A percentile compares a stretch with the other conserved stretches of the same genome.
These are phyloP conservation scores for Aspergillus sp. DNA, from an alignment of 2,329 filamentous ascomycete species.

Conservation along the genomic window DNA sequence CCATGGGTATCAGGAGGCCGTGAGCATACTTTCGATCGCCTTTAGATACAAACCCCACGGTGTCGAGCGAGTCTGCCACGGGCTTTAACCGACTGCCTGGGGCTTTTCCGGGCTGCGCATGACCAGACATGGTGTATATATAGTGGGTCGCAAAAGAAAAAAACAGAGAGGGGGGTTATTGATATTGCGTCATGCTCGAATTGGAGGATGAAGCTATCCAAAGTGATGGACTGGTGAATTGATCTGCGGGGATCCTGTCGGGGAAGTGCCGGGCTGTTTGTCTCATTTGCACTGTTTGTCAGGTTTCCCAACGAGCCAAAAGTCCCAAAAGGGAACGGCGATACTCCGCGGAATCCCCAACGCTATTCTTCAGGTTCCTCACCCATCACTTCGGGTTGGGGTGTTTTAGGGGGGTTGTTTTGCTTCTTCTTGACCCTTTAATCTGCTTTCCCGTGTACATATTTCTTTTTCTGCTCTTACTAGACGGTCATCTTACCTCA, in stretches of 20 bases:
- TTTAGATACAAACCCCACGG: conserved; percentile 84
- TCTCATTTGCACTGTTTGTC: conserved; percentile 13
- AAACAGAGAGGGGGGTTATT: background rate
- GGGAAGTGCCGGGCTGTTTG: conserved; percentile 10
- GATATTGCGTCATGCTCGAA: background rate
- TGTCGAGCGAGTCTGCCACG: conserved; percentile 75
- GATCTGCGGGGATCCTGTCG: background rate
- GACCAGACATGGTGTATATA: conserved; percentile 23
- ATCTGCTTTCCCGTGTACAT: background rate
- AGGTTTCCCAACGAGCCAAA: conserved; percentile 25
- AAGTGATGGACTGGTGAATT: background rate
- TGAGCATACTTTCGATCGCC: conserved; percentile 74
- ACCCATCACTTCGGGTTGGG: background rate
- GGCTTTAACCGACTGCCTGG: conserved; percentile 63
- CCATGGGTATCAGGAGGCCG: background rate
- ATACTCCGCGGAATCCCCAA: conserved; percentile 8
- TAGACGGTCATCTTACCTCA: background rate
- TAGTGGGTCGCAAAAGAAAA: background rate
- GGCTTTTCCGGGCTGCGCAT: conserved; percentile 21
- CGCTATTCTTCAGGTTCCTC: background rate
- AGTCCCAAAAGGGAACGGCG: background rate
- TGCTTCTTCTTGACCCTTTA: background rate
- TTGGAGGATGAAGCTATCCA: background rate
- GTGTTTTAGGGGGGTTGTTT: background rate
- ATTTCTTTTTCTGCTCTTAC: background rate